Base-by-base conservation (phyloP, 2,329 filamentous ascomycete genomes). In the Sporothrix dimorphospora region DNA sequence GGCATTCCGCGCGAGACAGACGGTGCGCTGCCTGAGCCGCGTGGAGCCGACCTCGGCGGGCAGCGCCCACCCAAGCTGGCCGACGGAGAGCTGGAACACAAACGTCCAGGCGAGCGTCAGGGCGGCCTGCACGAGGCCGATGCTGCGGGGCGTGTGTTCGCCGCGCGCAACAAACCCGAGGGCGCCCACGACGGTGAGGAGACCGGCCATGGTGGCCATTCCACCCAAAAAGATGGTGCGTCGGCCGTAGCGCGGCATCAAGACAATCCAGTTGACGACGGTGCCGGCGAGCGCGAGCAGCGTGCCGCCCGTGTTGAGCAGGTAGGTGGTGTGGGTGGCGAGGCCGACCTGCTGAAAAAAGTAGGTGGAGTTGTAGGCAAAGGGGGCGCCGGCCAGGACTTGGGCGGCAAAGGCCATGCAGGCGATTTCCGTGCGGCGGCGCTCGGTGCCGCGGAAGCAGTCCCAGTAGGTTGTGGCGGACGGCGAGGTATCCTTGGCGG, bases 401-500 rank as follows among this genome's bases (percentile, higher is more conserved):
- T 74, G 75, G 3, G 72, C 73, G 19, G 71, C 75, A 53, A 81
- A 83, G 1, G 80, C 79, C 27, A 82, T 73, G 72, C 81, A 81
- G 4, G 85, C 81, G 30, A 85, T 83, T 72, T 84, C 82, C 0
- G 83, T 85, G 30, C 84, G 79, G 0, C 83, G 80, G 4, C 83
- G 77, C 72, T 87, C 82, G 6, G 78, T 75, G 14, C 81, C 82
- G 42, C 80, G 81, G 77, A 87, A 86, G 74, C 84, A 86, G 77
- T 86, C 83, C 34, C 76, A 66, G 75, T 87, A 87, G 0, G 78
- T 80, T 0, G 81, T 81, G 3, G 30, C 6, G 3, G 30, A 3
- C 30, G 30, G 3, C 30, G 30, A 34, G 30, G 30, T 3, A 3
- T 3, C 30, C 3, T 77, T 80, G 1, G 76, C 30, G 6, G n/a